Evolutionary conservation across 1,139 yeast genomes (phyloP).

Genomic region (Suzukiozyma palmioleophila): DNA sequence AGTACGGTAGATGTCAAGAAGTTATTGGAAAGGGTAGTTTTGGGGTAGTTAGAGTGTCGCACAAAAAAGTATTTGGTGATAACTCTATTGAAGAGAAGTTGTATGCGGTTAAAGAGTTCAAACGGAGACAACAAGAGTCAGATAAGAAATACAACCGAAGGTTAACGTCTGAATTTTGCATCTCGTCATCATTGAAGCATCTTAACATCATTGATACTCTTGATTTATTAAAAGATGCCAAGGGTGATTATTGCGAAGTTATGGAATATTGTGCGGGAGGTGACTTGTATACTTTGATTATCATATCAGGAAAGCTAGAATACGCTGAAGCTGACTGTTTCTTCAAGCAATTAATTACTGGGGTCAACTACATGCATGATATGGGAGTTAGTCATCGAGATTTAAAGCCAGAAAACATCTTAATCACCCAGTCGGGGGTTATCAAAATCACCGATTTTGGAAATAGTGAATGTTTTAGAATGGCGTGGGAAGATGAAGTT

Average conservation of each 20-base stretch:
- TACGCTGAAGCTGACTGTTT: conserved; percentile 91
- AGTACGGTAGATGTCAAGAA: conserved; percentile 48
- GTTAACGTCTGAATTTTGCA: conserved; percentile 45
- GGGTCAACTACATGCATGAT: conserved; percentile 93
- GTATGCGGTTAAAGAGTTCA: conserved; percentile 48
- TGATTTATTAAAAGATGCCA: conserved; percentile 83
- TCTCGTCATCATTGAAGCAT: conserved; percentile 45
- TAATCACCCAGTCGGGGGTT: conserved; percentile 74
- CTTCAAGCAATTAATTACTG: conserved; percentile 85
- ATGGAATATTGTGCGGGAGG: conserved; percentile 98
- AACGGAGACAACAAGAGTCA: conserved; percentile 36
- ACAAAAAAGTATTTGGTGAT: conserved; percentile 26
- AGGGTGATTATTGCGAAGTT: conserved; percentile 92
- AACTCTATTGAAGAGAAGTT: conserved; percentile 27
- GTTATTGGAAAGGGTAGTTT: conserved; percentile 47
- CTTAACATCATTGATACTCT: conserved; percentile 71
- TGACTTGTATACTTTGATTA: conserved; percentile 79
- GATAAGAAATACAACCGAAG: conserved; percentile 44
- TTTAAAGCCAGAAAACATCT: conserved; percentile 86
- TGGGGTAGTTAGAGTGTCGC: conserved; percentile 46
- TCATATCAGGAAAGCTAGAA: conserved; percentile 80
- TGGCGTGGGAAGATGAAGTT: conserved; percentile 94
- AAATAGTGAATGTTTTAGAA: conserved; percentile 88
- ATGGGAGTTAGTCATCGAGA: conserved; percentile 98
- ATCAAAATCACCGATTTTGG: conserved; percentile 94